Percentiles rank a stretch among this genome's conserved stretches.
Conservation (phyloP, 768 basidiomycete genomes). For the Leccinum arenicola region DNA sequence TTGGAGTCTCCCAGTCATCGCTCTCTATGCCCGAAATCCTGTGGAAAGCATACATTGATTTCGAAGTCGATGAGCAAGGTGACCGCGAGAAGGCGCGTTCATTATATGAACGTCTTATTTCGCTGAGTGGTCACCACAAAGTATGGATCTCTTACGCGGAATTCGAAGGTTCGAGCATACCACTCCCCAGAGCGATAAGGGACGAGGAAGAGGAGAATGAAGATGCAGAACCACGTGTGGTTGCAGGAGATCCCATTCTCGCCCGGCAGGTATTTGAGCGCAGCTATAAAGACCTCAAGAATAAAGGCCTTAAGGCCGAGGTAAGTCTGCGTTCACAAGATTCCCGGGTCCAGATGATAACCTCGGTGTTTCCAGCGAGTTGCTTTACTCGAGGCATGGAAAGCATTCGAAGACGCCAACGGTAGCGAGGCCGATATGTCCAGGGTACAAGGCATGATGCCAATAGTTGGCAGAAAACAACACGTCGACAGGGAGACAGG, state of each 20-base stretch:
- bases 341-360: slow-evolving; percentile 2
- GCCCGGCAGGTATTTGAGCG: slow-evolving; percentile 83
- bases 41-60: slow-evolving; percentile 96
- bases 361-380: slow-evolving; percentile 59
- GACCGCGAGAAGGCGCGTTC: slow-evolving; percentile 82
- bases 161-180: slow-evolving; percentile 82
- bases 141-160: slow-evolving; percentile 96
- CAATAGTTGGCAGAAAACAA: slow-evolving; percentile 81
- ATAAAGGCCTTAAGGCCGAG: slow-evolving; percentile 81
- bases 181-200: slow-evolving; percentile 57
- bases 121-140: slow-evolving; percentile 89
- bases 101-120: slow-evolving; percentile 84
- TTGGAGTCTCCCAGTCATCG: slow-evolving; percentile 78
- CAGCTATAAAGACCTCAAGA: slow-evolving; percentile 85
- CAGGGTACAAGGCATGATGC: slow-evolving; percentile 92
- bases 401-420: slow-evolving; percentile 81
- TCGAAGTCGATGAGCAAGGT: slow-evolving; percentile 86
- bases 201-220: slow-evolving; percentile 70
- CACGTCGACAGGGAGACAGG: slow-evolving; percentile 83
- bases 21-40: slow-evolving; percentile 94
- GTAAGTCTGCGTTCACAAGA: slow-evolving; percentile 40
- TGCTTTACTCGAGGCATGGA: slow-evolving; percentile 92
- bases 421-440: slow-evolving; percentile 71
- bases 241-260: slow-evolving; percentile 63
- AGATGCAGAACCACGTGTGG: slow-evolving; percentile 49